A percentile compares a stretch with the other conserved stretches of the same genome.
Conservation (phyloP, 2,329 filamentous ascomycete species). For the Colletotrichum tofieldiae region DNA sequence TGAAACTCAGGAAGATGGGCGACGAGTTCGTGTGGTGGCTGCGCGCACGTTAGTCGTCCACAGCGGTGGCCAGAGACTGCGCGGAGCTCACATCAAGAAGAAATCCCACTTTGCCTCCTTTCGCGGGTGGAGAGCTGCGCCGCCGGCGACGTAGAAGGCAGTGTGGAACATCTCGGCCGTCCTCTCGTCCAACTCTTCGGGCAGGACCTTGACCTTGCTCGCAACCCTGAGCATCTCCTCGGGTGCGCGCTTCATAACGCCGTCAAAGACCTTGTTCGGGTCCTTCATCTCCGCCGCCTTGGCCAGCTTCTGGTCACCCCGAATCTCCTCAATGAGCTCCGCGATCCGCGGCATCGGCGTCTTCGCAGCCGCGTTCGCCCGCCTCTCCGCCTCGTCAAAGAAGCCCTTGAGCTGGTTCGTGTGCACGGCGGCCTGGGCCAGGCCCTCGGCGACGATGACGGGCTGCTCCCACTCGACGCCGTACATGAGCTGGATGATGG, state of each 20-base stretch:
- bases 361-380: conserved; percentile 52
- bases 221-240: conserved; percentile 76
- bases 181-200: conserved; percentile 70
- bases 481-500: conserved; percentile 88
- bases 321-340: conserved; percentile 74
- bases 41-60: conserved; percentile 25
- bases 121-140: conserved; percentile 73
- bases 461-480: conserved; percentile 88
- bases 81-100: conserved; percentile 71
- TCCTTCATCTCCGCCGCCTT: conserved; percentile 66
- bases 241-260: conserved; percentile 74
- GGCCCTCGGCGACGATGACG: conserved; percentile 83
- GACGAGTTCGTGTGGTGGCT: conserved; percentile 83
- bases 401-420: conserved; percentile 68
- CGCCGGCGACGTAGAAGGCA: conserved; percentile 63
- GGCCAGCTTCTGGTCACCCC: conserved; percentile 69
- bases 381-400: conserved; percentile 68
- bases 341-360: conserved; percentile 62
- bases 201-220: conserved; percentile 69
- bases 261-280: conserved; percentile 77
- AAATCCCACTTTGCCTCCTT: conserved; percentile 86
- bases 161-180: conserved; percentile 79
- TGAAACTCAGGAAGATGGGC: conserved; percentile 82
- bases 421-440: conserved; percentile 85
- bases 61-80: neutral